Evolutionary conservation across 2,329 filamentous ascomycete genomes (phyloP).

Genomic region (Claviceps sp.): DNA sequence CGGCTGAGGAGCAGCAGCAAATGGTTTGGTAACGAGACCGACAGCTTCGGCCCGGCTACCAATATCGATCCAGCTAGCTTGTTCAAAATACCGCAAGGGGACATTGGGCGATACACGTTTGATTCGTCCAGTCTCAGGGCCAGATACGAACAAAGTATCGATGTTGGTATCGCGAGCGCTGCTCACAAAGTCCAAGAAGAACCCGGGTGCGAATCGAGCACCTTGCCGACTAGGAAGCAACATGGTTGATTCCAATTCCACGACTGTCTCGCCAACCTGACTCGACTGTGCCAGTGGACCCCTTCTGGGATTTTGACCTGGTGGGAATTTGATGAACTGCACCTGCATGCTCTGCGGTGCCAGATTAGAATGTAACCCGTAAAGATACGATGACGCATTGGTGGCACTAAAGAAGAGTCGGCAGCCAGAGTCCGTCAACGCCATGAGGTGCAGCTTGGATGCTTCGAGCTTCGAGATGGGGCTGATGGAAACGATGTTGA

Average conservation of each 20-base stretch:
- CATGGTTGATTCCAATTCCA: slow-evolving; percentile 35
- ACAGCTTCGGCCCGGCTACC: slow-evolving; percentile 64
- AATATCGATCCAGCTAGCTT: slow-evolving; percentile 66
- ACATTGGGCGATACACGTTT: slow-evolving; percentile 40
- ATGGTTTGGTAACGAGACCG: slow-evolving; percentile 60
- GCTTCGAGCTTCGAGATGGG: slow-evolving; percentile 71
- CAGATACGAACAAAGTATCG: slow-evolving; percentile 69
- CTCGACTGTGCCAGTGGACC: slow-evolving; percentile 12
- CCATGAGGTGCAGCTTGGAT: slow-evolving; percentile 75
- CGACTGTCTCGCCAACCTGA: slow-evolving; percentile 22
- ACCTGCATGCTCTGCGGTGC: slow-evolving; percentile 93
- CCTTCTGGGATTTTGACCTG: slow-evolving; percentile 26
- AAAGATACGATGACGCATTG: slow-evolving; percentile 55
- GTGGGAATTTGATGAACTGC: slow-evolving; percentile 92
- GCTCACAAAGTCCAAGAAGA: slow-evolving; percentile 74
- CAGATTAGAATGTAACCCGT: slow-evolving; percentile 43
- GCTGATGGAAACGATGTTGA: slow-evolving; percentile 71
- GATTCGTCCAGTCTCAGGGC: slow-evolving; percentile 81
- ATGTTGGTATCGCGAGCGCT: slow-evolving; percentile 46
- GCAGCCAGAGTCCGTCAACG: slow-evolving; percentile 79
- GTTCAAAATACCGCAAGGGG: slow-evolving; percentile 57
- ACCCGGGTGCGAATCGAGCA: slow-evolving; percentile 66
- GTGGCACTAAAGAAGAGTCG: slow-evolving; percentile 87
- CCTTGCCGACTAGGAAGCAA: slow-evolving; percentile 38
- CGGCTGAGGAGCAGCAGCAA: slow-evolving; percentile 53